Evolutionary conservation across 805 yeast genomes (phyloP), one percentile per base, ranked within the genome.

Genomic region (Metschnikowia shivogae): DNA sequence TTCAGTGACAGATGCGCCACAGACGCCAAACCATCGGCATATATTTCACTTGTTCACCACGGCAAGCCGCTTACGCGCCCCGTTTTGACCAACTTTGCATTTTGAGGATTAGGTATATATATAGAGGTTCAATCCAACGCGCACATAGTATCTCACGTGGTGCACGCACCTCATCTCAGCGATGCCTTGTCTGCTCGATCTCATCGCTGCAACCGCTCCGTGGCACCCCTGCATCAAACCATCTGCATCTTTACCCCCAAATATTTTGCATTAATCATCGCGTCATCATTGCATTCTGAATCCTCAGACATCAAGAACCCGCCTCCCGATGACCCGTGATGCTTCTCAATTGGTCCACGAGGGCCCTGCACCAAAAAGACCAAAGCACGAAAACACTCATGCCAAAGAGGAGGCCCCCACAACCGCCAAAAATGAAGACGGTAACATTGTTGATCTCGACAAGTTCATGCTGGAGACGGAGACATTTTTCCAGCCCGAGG

Each of bases 391-490:
- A 40, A 43, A 38, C 26, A 26, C 12, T 14, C 42, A 7, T 22
- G 26, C 26, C 26, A 22, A 22, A 22, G 26, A 22, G 26, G 26
- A 22, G 6, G 26, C 8, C 8, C 26, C 2, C 17, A 11, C 30
- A 6, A 29, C 20, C 30, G 12, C 28, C 34, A 19, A 29, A 29
- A 29, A n/a, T 4, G 31, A 29, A 6, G 4, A 14, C 17, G n/a
- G 28, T 5, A 27, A 41, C 14, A 34, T 30, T 20, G 30, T 32
- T 20, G 50, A 35, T n/a, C 46, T 50, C 29, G 54, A 50, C 26
- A 22, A 36, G 10, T 48, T 50, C 42, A 50, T 50, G 49, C 42
- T 48, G 29, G 42, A 45, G 27, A 45, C 47, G 43, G 52, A 50
- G 28, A 43, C 13, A 9, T 19, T 33, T 26, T 24, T 39, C 27